phyloP scores from a whole-genome alignment of 2,329 filamentous ascomycete species.

The Escovopsis weberi region DNA sequence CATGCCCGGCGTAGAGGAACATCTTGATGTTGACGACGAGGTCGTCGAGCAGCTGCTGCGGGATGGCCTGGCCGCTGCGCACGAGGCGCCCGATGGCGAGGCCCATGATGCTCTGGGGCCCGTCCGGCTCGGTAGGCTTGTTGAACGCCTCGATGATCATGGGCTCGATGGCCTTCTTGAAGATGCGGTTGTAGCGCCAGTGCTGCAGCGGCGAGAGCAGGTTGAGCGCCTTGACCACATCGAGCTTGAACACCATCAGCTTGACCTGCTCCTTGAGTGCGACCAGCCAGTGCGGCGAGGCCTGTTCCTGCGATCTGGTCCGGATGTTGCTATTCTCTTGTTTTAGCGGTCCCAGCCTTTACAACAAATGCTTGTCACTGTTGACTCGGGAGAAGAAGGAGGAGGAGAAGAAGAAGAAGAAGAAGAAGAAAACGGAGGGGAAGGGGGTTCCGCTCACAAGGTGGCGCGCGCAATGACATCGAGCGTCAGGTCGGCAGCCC shows the following conservation, averaged over 20 bases:
- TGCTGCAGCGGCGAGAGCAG: conserved; percentile 14
- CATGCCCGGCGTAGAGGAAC: conserved; percentile 25
- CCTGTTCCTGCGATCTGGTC: no score
- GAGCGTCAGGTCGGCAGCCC: not conserved
- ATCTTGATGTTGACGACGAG: conserved; percentile 19
- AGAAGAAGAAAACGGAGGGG: no score
- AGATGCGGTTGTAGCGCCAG: conserved; percentile 18
- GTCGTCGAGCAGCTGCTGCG: conserved; percentile 9
- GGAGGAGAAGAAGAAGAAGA: no score
- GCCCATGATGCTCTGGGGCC: conserved; percentile 18
- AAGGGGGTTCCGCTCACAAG: conserved; percentile 4
- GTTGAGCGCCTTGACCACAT: conserved; percentile 8
- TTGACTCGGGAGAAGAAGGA: no score
- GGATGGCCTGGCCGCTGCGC: conserved; percentile 10
- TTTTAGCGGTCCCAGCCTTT: no score
- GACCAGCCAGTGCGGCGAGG: no score
- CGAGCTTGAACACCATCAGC: no score
- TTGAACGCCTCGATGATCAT: conserved; percentile 13
- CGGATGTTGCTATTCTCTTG: no score
- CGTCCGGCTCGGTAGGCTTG: conserved; percentile 3
- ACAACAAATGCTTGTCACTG: no score
- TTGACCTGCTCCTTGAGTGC: no score
- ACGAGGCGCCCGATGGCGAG: conserved; percentile 18
- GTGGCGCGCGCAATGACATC: not conserved
- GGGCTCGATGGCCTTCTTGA: conserved; percentile 13